A percentile compares a stretch with the other conserved stretches of the same genome.
Evolutionary conservation across 345 rosid species (phyloP).

Genomic region (Psidium guajava): DNA sequence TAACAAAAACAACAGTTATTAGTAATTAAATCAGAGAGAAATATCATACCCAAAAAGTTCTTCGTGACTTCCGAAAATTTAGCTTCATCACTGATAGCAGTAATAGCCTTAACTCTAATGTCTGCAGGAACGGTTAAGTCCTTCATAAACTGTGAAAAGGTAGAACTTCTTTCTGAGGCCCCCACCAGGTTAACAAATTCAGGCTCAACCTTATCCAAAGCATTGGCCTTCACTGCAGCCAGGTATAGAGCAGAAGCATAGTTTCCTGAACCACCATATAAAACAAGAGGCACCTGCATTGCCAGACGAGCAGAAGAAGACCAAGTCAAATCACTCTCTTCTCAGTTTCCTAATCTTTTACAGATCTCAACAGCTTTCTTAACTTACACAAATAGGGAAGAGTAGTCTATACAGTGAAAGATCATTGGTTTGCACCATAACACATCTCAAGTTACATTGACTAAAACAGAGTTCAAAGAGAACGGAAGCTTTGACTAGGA

Average conservation of each 20-base stretch:
- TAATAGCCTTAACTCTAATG: conserved; percentile 46
- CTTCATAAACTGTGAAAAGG: conserved; percentile 56
- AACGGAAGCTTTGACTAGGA: neutral
- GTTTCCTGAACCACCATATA: conserved; percentile 78
- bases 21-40: neutral
- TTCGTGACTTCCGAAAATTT: conserved; percentile 62
- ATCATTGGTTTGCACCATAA: neutral
- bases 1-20: neutral
- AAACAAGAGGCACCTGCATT: conserved; percentile 55
- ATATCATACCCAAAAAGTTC: conserved; percentile 67
- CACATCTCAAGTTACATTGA: neutral
- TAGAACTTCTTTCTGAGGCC: conserved; percentile 51
- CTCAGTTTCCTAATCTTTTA: neutral
- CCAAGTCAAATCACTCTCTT: neutral
- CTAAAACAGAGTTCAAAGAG: neutral
- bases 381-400: neutral
- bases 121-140: conserved; percentile 65
- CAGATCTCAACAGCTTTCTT: neutral
- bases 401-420: neutral
- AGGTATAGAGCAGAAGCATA: conserved; percentile 79
- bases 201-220: conserved; percentile 62
- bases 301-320: neutral
- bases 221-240: conserved; percentile 54
- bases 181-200: conserved; percentile 57
- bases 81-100: conserved; percentile 48